These are phyloP conservation scores for Pholiota conissans DNA, from an alignment of 768 basidiomycete species.

Conservation along the genomic window DNA sequence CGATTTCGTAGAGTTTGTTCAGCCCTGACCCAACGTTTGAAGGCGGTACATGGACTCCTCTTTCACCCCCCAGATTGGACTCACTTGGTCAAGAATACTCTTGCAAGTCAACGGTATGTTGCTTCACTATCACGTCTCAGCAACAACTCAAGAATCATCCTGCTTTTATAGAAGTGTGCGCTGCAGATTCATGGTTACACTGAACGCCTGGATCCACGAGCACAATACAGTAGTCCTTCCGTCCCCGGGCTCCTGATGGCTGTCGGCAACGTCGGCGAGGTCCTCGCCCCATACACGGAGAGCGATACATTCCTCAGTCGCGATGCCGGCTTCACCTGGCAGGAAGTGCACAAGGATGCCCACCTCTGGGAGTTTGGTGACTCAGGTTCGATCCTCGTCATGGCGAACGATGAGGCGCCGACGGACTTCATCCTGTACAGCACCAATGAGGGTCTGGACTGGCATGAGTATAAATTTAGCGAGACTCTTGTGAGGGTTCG, in stretches of 20 bases:
- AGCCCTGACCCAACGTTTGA: slow-evolving; percentile 3
- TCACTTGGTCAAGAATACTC: slow-evolving; percentile 71
- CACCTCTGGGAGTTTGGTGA: slow-evolving; percentile 99
- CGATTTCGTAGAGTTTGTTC: not conserved
- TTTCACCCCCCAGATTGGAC: slow-evolving; percentile 74
- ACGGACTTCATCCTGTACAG: slow-evolving; percentile 90
- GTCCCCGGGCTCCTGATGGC: slow-evolving; percentile 93
- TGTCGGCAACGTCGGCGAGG: slow-evolving; percentile 92
- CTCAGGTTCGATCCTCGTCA: slow-evolving; percentile 89
- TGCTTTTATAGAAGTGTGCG: slow-evolving; percentile 62
- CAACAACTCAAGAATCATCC: slow-evolving; percentile 1
- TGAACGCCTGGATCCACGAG: slow-evolving; percentile 84
- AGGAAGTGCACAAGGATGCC: slow-evolving; percentile 97
- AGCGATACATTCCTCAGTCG: slow-evolving; percentile 96
- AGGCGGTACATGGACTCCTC: slow-evolving; percentile 87
- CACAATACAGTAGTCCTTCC: slow-evolving; percentile 92
- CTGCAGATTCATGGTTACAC: slow-evolving; percentile 97
- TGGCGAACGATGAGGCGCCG: slow-evolving; percentile 94
- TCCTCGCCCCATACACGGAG: slow-evolving; percentile 76
- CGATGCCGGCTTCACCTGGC: slow-evolving; percentile 96
- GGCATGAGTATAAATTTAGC: slow-evolving; percentile 87
- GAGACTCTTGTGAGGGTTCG: slow-evolving; percentile 71
- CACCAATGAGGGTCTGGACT: slow-evolving; percentile 83
- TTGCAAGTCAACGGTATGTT: slow-evolving; percentile 65
- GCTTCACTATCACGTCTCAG: not conserved